Evolutionary conservation across 345 rosid genomes (phyloP).

Genomic region (Eucalyptus virginea): DNA sequence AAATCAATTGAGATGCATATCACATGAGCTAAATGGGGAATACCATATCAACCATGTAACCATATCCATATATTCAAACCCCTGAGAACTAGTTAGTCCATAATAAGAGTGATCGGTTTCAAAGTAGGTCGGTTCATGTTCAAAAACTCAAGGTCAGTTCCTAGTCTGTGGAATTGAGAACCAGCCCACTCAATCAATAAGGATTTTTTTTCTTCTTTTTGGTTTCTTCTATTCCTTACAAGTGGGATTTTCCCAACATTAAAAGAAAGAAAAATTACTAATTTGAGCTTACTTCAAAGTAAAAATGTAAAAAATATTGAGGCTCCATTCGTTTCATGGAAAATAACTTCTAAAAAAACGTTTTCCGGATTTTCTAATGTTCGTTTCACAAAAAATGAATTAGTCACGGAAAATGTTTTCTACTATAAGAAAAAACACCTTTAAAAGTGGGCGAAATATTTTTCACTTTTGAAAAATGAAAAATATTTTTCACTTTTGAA

Average conservation of each 20-base stretch:
- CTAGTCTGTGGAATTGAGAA: rapidly evolving
- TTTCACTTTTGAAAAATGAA: too few species aligned
- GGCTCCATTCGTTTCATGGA: rapidly evolving
- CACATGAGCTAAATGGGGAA: neutral
- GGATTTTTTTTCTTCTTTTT: too few species aligned
- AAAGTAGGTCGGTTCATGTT: rapidly evolving
- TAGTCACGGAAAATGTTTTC: too few species aligned
- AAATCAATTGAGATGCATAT: neutral
- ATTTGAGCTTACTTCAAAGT: too few species aligned
- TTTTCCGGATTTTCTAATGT: rapidly evolving
- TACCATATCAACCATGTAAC: too few species aligned
- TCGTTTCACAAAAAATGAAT: too few species aligned
- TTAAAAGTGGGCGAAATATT: too few species aligned
- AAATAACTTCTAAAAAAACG: rapidly evolving
- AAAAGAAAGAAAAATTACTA: too few species aligned
- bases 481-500: too few species aligned
- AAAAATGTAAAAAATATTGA: too few species aligned
- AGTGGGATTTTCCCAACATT: neutral
- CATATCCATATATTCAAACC: neutral
- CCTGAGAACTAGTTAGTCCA: neutral
- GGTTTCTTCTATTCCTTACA: neutral
- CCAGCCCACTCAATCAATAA: rapidly evolving
- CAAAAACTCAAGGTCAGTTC: rapidly evolving
- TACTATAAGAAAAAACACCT: too few species aligned
- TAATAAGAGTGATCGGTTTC: too few species aligned